These are phyloP conservation scores for Plasmodium gonderi DNA, from an alignment of 169 alveolate species.

Conservation along the genomic window DNA sequence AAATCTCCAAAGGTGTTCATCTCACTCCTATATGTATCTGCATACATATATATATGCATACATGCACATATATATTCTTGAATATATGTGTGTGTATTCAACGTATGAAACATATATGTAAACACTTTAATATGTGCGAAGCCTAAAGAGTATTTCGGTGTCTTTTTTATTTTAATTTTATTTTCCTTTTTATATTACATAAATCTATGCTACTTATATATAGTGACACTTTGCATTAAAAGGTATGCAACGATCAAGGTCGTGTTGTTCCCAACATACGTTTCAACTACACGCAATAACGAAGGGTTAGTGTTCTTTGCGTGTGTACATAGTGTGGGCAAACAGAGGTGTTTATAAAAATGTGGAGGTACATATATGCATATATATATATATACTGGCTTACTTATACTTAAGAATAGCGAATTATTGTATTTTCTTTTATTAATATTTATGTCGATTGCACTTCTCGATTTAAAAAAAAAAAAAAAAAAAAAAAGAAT, in stretches of 20 bases:
- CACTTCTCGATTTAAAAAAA: background rate
- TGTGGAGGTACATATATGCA: background rate
- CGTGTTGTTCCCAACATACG: background rate
- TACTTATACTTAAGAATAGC: background rate
- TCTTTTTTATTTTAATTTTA: background rate
- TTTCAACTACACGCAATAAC: background rate
- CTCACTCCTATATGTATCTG: background rate
- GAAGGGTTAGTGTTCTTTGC: background rate
- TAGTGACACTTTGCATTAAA: background rate
- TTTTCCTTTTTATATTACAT: background rate
- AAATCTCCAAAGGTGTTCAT: background rate
- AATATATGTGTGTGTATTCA: background rate
- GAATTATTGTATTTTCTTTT: background rate
- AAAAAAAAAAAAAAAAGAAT: background rate
- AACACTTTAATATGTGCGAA: background rate
- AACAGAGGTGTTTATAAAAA: background rate
- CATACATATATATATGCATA: constrained; percentile 14
- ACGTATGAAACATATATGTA: background rate
- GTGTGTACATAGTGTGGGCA: background rate
- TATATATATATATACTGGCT: background rate
- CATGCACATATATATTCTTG: constrained; percentile 18
- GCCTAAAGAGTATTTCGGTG: background rate
- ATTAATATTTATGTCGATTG: background rate
- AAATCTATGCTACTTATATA: background rate
- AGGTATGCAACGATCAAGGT: background rate